phyloP scores from a whole-genome alignment of 129 eudicot genomes.

The Flaveria trinervia region DNA sequence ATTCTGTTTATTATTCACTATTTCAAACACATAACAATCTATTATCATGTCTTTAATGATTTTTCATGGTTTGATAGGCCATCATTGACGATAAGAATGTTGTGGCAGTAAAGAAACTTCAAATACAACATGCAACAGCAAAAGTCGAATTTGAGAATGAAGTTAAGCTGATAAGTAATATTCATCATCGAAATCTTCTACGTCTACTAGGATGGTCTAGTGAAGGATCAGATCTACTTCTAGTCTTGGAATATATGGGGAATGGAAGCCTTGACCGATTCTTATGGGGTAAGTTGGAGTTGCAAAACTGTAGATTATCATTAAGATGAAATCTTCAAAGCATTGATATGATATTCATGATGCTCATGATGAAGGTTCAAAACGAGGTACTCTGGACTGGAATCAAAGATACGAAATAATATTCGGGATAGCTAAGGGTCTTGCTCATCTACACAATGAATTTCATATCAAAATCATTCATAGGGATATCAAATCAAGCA shows the following conservation, averaged over 20 bases:
- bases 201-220: conserved; percentile 67
- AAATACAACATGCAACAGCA: conserved; percentile 38
- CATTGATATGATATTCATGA: neutral
- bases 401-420: conserved; percentile 59
- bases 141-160: conserved; percentile 62
- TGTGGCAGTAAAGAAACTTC: conserved; percentile 69
- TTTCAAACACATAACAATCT: no score
- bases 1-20: no score
- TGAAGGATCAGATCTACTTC: conserved; percentile 60
- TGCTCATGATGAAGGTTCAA: conserved; percentile 46
- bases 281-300: conserved; percentile 52
- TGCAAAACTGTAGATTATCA: neutral
- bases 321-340: neutral
- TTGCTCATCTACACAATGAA: conserved; percentile 68
- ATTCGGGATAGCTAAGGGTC: conserved; percentile 65
- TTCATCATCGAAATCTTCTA: conserved; percentile 68
- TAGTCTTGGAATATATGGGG: conserved; percentile 63
- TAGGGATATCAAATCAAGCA: conserved; percentile 66
- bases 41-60: no score
- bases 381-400: conserved; percentile 54
- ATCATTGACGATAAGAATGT: conserved; percentile 46
- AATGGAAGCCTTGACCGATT: conserved; percentile 71
- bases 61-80: conserved; percentile 34
- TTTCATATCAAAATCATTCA: conserved; percentile 67
- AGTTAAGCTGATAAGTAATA: conserved; percentile 67